Percentiles rank a stretch among this genome's conserved stretches.
These are phyloP conservation scores for Tulasnella sp. DNA, from an alignment of 768 basidiomycete genomes.

Conservation along the genomic window DNA sequence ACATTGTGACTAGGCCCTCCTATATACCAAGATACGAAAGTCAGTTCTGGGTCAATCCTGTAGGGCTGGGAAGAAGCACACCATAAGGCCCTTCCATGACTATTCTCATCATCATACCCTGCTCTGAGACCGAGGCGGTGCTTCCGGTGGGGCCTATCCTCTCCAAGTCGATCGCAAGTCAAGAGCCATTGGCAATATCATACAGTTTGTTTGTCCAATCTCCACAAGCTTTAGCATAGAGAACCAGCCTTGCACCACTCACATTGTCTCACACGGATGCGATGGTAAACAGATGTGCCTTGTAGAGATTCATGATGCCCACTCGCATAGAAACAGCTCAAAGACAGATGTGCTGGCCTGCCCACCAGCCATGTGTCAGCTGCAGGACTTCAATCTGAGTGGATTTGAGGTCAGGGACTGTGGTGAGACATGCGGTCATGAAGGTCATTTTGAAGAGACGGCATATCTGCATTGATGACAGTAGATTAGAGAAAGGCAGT, in stretches of 20 bases:
- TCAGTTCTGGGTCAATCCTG: too few relatives aligned
- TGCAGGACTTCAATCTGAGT: slow-evolving; percentile 12
- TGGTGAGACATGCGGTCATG: slow-evolving; percentile 44
- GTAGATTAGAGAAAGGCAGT: neutral
- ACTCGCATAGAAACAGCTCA: slow-evolving; percentile 8
- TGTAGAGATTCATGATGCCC: slow-evolving; percentile 26
- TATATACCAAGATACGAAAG: too few relatives aligned
- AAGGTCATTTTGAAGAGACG: slow-evolving; percentile 55
- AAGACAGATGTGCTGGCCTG: slow-evolving; percentile 55
- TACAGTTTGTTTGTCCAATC: slow-evolving; percentile 15
- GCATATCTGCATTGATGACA: neutral
- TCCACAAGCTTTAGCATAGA: slow-evolving; percentile 13
- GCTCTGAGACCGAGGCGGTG: slow-evolving; percentile 24
- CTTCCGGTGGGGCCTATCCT: too few relatives aligned
- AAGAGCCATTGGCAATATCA: slow-evolving; percentile 43
- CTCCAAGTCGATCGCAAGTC: neutral
- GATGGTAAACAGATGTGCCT: slow-evolving; percentile 75
- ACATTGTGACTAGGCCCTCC: too few relatives aligned
- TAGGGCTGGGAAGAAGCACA: too few relatives aligned
- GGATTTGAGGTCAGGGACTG: slow-evolving; percentile 53
- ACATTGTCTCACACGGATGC: slow-evolving; percentile 40
- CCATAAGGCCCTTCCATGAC: slow-evolving; percentile 60
- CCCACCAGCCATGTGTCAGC: slow-evolving; percentile 14
- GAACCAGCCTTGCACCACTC: neutral
- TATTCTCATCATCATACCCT: slow-evolving; percentile 35